Percentiles rank a stretch among this genome's conserved stretches.
phyloP scores from a whole-genome alignment of 306 rosid genomes.

The Vigna hirtella region DNA sequence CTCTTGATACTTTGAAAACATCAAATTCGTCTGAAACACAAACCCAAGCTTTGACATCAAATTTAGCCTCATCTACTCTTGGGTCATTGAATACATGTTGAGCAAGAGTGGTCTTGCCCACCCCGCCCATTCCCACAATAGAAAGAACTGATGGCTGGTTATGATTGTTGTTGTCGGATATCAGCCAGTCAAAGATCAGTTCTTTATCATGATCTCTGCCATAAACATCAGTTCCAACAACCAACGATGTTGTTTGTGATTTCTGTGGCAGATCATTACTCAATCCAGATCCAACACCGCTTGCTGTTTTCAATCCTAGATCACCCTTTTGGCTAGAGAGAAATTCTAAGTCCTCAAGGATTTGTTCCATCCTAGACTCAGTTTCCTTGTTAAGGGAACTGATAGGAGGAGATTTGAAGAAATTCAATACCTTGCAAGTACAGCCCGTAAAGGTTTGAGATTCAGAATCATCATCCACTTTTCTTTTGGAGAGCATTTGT shows the following conservation, averaged over 20 bases:
- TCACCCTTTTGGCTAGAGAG: not conserved
- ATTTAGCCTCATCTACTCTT: not conserved
- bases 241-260: not conserved
- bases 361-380: not conserved
- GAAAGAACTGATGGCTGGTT: not conserved
- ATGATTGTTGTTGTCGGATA: not conserved
- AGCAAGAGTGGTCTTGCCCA: not conserved
- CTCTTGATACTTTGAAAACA: not conserved
- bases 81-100: not conserved
- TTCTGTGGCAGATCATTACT: not conserved
- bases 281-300: no score
- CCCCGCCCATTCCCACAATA: not conserved
- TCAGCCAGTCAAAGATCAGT: not conserved
- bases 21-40: not conserved
- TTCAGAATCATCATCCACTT: not conserved
- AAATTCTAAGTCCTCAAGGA: not conserved
- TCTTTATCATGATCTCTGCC: not conserved
- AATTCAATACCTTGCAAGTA: no score
- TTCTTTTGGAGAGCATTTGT: not conserved
- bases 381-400: not conserved
- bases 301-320: not conserved
- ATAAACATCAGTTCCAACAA: not conserved
- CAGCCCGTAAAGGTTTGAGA: no score
- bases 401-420: no score
- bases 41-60: not conserved